A percentile compares a stretch with the other conserved stretches of the same genome.
These are phyloP conservation scores for Venturia carpophila DNA, from an alignment of 2,329 filamentous ascomycete genomes.

Conservation along the genomic window DNA sequence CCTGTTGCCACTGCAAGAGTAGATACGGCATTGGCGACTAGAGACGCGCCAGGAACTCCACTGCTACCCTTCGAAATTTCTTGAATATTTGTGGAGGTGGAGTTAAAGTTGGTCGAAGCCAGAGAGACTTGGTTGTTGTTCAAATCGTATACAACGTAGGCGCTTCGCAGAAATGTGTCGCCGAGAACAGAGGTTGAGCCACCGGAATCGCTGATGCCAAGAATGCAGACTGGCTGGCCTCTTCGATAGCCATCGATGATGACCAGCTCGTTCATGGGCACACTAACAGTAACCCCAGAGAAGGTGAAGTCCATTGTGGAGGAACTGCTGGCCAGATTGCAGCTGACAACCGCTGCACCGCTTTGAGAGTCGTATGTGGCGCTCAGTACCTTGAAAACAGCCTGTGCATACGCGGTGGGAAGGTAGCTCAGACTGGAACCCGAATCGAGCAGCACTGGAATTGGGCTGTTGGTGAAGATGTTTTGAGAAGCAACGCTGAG, in stretches of 20 bases:
- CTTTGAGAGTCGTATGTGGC: slow-evolving; percentile 36
- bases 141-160: slow-evolving; percentile 57
- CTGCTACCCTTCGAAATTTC: slow-evolving; percentile 45
- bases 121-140: slow-evolving; percentile 53
- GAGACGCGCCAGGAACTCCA: slow-evolving; percentile 46
- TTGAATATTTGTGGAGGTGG: slow-evolving; percentile 40
- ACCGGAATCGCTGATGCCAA: slow-evolving; percentile 46
- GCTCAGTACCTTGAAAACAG: slow-evolving; percentile 35
- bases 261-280: slow-evolving; percentile 49
- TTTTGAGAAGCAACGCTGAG: slow-evolving; percentile 37
- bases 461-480: slow-evolving; percentile 35
- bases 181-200: slow-evolving; percentile 46
- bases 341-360: slow-evolving; percentile 46
- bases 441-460: slow-evolving; percentile 62
- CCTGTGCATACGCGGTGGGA: slow-evolving; percentile 50
- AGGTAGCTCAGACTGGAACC: slow-evolving; percentile 67
- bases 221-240: slow-evolving; percentile 38
- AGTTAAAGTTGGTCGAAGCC: slow-evolving; percentile 54
- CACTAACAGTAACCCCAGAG: slow-evolving; percentile 46
- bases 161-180: slow-evolving; percentile 55
- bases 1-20: slow-evolving; percentile 37
- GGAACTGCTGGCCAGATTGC: slow-evolving; percentile 39
- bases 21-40: slow-evolving; percentile 45
- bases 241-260: slow-evolving; percentile 40
- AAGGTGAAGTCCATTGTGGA: slow-evolving; percentile 51